Evolutionary conservation across 768 basidiomycete genomes (phyloP).

Genomic region (Heimioporus sp.): DNA sequence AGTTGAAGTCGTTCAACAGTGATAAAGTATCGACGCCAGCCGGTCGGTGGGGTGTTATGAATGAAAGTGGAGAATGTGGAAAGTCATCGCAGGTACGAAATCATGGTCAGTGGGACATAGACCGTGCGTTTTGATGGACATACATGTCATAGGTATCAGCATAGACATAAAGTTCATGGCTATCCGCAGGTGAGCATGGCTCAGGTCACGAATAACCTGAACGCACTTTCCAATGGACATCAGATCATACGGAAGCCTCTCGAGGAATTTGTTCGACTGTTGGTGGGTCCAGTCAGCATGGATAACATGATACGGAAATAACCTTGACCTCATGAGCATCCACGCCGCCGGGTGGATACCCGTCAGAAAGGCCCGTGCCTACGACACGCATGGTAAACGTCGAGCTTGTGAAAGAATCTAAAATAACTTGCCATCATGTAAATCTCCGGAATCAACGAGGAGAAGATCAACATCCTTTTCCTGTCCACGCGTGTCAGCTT

Average conservation of each 20-base stretch:
- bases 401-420: not conserved
- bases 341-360: slow-evolving; percentile 64
- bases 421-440: slow-evolving; percentile 55
- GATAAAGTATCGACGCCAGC: not conserved
- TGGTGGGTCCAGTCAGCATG: not conserved
- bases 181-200: slow-evolving; percentile 20
- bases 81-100: not conserved
- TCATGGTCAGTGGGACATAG: slow-evolving; percentile 3
- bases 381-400: slow-evolving; percentile 7
- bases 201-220: not conserved
- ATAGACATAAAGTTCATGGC: slow-evolving; percentile 81
- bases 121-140: slow-evolving; percentile 4
- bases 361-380: slow-evolving; percentile 80
- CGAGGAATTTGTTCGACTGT: slow-evolving; percentile 74
- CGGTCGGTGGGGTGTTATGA: not conserved
- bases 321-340: slow-evolving; percentile 65
- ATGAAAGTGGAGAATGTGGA: too few relatives aligned
- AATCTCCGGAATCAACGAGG: slow-evolving; percentile 77
- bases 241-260: slow-evolving; percentile 74
- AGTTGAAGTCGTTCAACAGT: not conserved
- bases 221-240: slow-evolving; percentile 82
- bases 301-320: not conserved
- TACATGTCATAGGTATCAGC: slow-evolving; percentile 66
- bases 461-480: slow-evolving; percentile 78
- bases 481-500: slow-evolving; percentile 25